These are phyloP conservation scores for Penicillium bovifimosum DNA, from an alignment of 495 filamentous ascomycete genomes.

Conservation along the genomic window DNA sequence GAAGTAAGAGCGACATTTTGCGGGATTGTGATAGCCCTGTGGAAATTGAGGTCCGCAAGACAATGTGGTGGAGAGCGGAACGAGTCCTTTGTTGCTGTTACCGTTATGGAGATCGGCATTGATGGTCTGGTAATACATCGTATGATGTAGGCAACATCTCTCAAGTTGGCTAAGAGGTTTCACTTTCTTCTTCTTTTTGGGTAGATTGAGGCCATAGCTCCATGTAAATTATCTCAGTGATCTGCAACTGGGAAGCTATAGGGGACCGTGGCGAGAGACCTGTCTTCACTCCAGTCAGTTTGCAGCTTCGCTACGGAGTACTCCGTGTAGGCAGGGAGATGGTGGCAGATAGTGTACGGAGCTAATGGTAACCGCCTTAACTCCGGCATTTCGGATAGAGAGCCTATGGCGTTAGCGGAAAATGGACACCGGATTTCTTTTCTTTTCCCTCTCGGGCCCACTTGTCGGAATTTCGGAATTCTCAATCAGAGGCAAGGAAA, in stretches of 20 bases:
- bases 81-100: not conserved
- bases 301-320: not conserved
- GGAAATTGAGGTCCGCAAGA: not conserved
- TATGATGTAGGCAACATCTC: not conserved
- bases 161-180: no score
- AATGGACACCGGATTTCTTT: not conserved
- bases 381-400: not conserved
- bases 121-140: no score
- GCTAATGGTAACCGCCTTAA: not conserved
- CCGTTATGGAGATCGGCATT: not conserved
- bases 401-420: not conserved
- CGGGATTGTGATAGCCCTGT: constrained; percentile 1
- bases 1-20: not conserved
- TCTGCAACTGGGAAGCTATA: not conserved
- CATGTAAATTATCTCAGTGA: not conserved
- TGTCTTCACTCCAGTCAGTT: not conserved
- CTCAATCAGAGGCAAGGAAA: not conserved
- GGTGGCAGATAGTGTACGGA: not conserved
- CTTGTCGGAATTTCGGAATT: not conserved
- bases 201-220: not conserved
- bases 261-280: not conserved
- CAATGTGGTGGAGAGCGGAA: not conserved
- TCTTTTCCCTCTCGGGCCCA: not conserved
- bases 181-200: not conserved
- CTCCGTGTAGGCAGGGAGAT: not conserved